A percentile compares a stretch with the other conserved stretches of the same genome.
phyloP scores from a whole-genome alignment of 2,329 filamentous ascomycete species.

The Trichoderma aggressivum region DNA sequence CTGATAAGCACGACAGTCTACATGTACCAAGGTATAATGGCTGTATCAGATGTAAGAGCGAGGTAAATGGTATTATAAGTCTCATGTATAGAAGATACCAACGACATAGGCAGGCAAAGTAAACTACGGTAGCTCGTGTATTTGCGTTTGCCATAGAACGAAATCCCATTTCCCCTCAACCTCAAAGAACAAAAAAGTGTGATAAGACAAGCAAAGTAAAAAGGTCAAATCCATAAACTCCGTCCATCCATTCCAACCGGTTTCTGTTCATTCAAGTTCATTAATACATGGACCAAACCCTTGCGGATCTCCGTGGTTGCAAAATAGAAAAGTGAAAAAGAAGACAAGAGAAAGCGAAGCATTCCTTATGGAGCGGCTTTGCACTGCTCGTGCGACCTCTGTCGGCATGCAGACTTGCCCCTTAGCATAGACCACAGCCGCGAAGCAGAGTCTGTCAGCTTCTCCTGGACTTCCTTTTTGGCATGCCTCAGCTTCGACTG shows the following conservation, averaged over 20 bases:
- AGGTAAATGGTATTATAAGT: background rate
- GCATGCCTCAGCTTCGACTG: constrained; percentile 29
- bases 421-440: constrained; percentile 27
- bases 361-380: background rate
- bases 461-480: constrained; percentile 22
- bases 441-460: constrained; percentile 26
- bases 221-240: constrained; percentile 6
- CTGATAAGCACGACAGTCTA: too few relatives aligned
- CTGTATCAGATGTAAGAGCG: background rate
- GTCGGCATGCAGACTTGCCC: constrained; percentile 23
- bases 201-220: background rate
- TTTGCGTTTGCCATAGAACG: background rate
- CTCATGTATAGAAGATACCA: background rate
- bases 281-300: constrained; percentile 6
- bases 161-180: background rate
- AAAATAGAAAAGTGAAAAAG: background rate
- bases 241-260: constrained; percentile 3
- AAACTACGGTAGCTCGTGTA: constrained; percentile 1
- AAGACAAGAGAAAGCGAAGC: background rate
- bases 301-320: background rate
- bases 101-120: background rate
- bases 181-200: background rate
- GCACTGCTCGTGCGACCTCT: background rate
- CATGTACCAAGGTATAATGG: background rate
- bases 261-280: constrained; percentile 1